Evolutionary conservation across 495 filamentous ascomycete species (phyloP).

Genomic region (Podospora pseudopauciseta): DNA sequence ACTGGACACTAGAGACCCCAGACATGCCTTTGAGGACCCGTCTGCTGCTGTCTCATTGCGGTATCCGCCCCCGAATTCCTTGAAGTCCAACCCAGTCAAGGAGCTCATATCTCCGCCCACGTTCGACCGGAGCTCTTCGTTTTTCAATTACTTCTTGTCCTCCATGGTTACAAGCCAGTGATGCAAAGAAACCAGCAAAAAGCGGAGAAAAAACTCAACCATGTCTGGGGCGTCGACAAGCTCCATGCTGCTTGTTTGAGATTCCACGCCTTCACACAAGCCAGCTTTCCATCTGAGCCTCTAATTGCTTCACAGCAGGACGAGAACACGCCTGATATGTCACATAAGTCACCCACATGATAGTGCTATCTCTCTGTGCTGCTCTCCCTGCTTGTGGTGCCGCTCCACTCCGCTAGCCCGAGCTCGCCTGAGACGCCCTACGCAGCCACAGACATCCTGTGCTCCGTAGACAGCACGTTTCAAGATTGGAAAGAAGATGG

Average conservation of each 20-base stretch:
- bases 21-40: not conserved
- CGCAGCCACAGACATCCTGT: not conserved
- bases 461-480: not conserved
- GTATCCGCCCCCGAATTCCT: not conserved
- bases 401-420: not conserved
- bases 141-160: not conserved
- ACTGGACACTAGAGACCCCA: not conserved
- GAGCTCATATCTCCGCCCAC: not conserved
- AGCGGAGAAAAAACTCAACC: not conserved
- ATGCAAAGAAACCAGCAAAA: not conserved
- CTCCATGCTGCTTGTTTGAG: not conserved
- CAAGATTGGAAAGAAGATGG: not conserved
- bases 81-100: not conserved
- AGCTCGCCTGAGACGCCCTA: not conserved
- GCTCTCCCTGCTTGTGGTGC: not conserved
- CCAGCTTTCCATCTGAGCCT: not conserved
- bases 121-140: not conserved
- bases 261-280: not conserved
- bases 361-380: not conserved
- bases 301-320: not conserved
- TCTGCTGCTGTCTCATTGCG: not conserved
- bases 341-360: not conserved
- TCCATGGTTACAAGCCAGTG: not conserved
- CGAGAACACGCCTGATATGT: not conserved
- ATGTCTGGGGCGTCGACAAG: not conserved